Percentiles rank a stretch among this genome's conserved stretches.
Conservation (phyloP, 345 rosid species). For the Salix brachista region DNA sequence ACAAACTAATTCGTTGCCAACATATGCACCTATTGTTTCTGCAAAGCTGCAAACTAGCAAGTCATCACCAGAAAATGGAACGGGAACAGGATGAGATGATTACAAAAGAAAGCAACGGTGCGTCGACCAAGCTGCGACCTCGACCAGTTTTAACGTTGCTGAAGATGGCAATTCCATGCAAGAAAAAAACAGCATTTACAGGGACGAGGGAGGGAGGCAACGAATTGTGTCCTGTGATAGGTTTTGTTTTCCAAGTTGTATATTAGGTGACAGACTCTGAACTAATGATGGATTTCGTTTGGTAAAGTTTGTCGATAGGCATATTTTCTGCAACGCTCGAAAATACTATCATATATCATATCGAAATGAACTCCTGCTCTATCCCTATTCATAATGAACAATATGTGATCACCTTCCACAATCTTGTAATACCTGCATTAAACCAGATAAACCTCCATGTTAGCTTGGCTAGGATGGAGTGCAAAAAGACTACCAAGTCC, state of each 20-base stretch:
- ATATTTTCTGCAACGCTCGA: slow-evolving; percentile 87
- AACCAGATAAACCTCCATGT: slow-evolving; percentile 1
- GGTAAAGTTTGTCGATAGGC: slow-evolving; percentile 60
- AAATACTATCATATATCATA: slow-evolving; percentile 85
- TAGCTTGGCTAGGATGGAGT: neutral
- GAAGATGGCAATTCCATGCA: neutral
- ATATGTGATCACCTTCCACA: slow-evolving; percentile 82
- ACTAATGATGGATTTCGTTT: slow-evolving; percentile 14
- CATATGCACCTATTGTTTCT: neutral
- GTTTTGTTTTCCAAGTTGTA: neutral
- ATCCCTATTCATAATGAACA: slow-evolving; percentile 73
- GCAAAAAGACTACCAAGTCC: neutral
- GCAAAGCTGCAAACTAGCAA: neutral
- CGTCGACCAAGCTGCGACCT: neutral
- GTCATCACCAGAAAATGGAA: neutral
- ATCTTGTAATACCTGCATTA: slow-evolving; percentile 83
- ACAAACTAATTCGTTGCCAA: neutral
- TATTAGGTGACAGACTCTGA: neutral
- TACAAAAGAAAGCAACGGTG: neutral
- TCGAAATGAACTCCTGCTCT: slow-evolving; percentile 93
- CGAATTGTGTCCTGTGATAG: neutral
- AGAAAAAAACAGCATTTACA: neutral
- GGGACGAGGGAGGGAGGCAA: neutral
- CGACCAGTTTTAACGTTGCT: neutral
- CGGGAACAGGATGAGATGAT: neutral